phyloP scores from a whole-genome alignment of 768 basidiomycete genomes.

The Pleurotus ostreatus region DNA sequence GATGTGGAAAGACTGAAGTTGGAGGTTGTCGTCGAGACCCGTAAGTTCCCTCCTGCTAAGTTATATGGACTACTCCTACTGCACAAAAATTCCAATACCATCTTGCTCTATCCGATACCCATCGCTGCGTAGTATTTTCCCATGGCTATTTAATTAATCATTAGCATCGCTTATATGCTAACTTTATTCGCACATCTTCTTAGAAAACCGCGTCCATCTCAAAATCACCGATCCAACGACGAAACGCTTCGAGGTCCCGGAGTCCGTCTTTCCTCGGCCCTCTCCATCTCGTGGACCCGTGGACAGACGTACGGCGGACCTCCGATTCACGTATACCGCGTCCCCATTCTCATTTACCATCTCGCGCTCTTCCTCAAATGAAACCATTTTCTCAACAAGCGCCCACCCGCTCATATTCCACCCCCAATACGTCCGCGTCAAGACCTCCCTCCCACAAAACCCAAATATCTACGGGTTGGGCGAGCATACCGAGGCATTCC shows the following conservation, averaged over 20 bases:
- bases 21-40: constrained; percentile 55
- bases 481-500: constrained; percentile 68
- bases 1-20: constrained; percentile 38
- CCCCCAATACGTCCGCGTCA: constrained; percentile 71
- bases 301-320: constrained; percentile 30
- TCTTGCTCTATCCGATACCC: not conserved
- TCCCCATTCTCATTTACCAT: constrained; percentile 63
- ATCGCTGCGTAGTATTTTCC: too few relatives aligned
- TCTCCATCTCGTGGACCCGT: constrained; percentile 19
- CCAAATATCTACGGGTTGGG: constrained; percentile 79
- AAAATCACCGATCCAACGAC: constrained; percentile 52
- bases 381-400: constrained; percentile 60
- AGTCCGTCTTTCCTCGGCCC: constrained; percentile 56
- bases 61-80: not conserved
- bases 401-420: constrained; percentile 68
- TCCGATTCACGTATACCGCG: constrained; percentile 56
- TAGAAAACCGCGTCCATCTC: constrained; percentile 57
- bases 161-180: not conserved
- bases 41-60: constrained; percentile 23
- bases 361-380: constrained; percentile 39
- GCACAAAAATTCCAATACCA: not conserved
- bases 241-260: constrained; percentile 61
- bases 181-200: not conserved
- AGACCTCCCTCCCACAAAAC: constrained; percentile 51
- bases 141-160: too few relatives aligned